Percentiles rank a stretch among this genome's conserved stretches.
Conservation (phyloP, 495 filamentous ascomycete genomes). For the Penicillium chermesinum region DNA sequence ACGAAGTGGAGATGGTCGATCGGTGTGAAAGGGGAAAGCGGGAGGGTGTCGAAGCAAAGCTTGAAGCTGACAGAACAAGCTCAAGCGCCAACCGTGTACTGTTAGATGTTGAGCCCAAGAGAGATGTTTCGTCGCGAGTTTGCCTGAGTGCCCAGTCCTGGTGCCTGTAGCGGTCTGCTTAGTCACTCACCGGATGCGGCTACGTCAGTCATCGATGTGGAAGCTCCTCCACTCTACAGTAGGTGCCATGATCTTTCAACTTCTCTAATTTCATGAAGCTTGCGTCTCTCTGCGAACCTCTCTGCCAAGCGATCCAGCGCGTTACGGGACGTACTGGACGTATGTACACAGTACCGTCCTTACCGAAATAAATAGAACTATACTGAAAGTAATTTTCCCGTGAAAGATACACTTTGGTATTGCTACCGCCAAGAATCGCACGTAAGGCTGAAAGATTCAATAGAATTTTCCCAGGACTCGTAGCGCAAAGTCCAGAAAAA, state of each 20-base stretch:
- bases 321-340: too few relatives aligned
- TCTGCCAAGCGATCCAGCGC: too few relatives aligned
- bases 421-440: not conserved
- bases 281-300: too few relatives aligned
- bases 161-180: slow-evolving; percentile 16
- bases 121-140: slow-evolving; percentile 4
- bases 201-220: slow-evolving; percentile 21
- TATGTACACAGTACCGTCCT: too few relatives aligned
- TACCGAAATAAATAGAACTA: too few relatives aligned
- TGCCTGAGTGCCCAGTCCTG: not conserved
- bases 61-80: not conserved
- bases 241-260: too few relatives aligned
- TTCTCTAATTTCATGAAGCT: too few relatives aligned
- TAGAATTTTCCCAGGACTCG: too few relatives aligned
- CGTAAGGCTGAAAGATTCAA: slow-evolving; percentile 5
- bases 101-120: not conserved
- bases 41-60: not conserved
- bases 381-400: not conserved
- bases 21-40: not conserved
- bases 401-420: not conserved
- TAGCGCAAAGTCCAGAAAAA: too few relatives aligned
- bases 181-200: slow-evolving; percentile 14
- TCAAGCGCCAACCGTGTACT: not conserved
- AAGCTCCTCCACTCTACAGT: too few relatives aligned
- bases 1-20: not conserved